Base-by-base conservation (phyloP, 192 early-diverging fungal species). In the Umbelopsis sp. region DNA sequence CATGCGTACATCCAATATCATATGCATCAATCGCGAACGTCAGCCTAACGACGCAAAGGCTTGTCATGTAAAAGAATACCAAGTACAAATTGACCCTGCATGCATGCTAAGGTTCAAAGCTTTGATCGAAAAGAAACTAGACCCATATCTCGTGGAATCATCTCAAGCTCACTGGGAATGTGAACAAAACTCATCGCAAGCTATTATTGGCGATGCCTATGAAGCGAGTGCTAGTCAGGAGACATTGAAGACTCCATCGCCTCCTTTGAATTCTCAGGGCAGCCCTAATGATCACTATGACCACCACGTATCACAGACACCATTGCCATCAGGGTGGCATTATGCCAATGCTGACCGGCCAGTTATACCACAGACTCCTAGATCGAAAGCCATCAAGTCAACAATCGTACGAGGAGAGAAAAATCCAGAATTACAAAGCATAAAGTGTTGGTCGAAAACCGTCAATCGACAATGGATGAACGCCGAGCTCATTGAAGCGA, bases 401-500 rank as follows among this genome's bases (percentile, higher is more conserved):
- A 27, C 30, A 12, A 61, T 61, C 9, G 4, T 16, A n/a, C 7
- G 23, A 61, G 30, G 55, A 61, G 55, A 61, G 33, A 25, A 61
- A 2, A 16, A 61, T 37, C 55, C 55, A 5, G 18, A 61, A n/a
- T 35, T 61, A 16, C 21, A 61, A 33, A 30, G 25, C 15, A 33
- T 61, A 44, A 61, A n/a, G 15, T 49, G 18, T 27, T 48, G 18
- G 50, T 46, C 27, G 20, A 74, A 23, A 50, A 41, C 37, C 16
- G 65, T 67, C 1, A 53, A 58, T 7, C 66, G 72, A 37, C 72
- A 74, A 41, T 74, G 72, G 72, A 67, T 74, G 37, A 53, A 68
- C 23, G 27, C 72, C 0, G 27, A 22, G 0, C 35, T 68, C n/a
- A 47, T 74, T 18, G 9, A 30, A 13, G 46, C 20, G 13, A 20